Base-by-base conservation (phyloP, 169 alveolate species). In the Cryptosporidium tyzzeri region DNA sequence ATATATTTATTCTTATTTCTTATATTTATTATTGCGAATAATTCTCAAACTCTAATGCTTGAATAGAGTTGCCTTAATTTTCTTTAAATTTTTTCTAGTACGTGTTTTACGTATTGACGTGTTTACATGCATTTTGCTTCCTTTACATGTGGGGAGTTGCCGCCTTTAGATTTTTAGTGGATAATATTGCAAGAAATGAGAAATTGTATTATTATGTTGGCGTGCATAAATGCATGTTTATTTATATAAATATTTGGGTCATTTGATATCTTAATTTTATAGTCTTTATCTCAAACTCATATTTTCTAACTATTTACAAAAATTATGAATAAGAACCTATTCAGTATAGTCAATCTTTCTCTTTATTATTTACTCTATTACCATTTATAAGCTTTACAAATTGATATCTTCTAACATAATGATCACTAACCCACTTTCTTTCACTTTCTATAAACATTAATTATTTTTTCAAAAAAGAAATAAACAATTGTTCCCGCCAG, bases 401-500 rank as follows among this genome's bases (percentile, higher is more conserved):
- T 14, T 14, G 5, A 14, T 16, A 48, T 48, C 21, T 21, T 48
- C 12, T 48, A 48, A 14, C 1, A 14, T 48, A 16, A 3, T 48
- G 21, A 0, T 48, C 21, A 3, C 7, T 4, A n/a, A 16, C 0
- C 6, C 12, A 2, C 21, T 12, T 48, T 5, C 12, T 14, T 14
- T 14, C 23, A 12, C 12, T 21, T 48, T 1, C 0, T 16, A 14
- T 48, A 14, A 2, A 45, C 5, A 2, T 12, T 31, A 48, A 48
- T 48, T 14, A 14, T 48, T 48, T 48, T 14, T 48, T 1, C 55
- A 1, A 14, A 14, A 5, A 3, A 48, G 14, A 14, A 48, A 41
- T 48, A n/a, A n/a, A n/a, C n/a, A n/a, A n/a, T n/a, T n/a, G 16
- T 65, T 65, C 53, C 53, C 71, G 71, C 71, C 71, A 3, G 71